Conservation (phyloP, 257 asterid genomes). For the Dorcoceras hygrometricum region DNA sequence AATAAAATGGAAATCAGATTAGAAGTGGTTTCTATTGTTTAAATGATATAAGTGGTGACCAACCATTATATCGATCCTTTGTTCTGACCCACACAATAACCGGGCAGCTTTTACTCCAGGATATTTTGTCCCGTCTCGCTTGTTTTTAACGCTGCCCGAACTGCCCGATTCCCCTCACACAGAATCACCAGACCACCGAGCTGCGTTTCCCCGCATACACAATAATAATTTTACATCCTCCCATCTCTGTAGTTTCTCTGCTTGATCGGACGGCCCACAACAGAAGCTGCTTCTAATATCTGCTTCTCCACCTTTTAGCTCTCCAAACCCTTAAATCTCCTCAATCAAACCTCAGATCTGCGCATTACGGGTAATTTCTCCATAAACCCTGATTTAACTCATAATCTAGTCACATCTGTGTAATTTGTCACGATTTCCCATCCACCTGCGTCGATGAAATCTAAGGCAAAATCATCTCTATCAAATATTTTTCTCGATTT, state of each 20-base stretch:
- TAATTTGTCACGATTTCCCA: background rate
- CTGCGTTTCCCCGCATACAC: constrained; percentile 21
- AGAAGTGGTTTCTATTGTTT: too few relatives aligned
- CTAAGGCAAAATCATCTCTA: too few relatives aligned
- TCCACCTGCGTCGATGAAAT: background rate
- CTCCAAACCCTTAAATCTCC: constrained; percentile 30
- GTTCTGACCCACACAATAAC: constrained; percentile 19
- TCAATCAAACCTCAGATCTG: constrained; percentile 22
- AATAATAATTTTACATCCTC: constrained; percentile 8
- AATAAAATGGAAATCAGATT: too few relatives aligned
- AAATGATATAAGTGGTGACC: too few relatives aligned
- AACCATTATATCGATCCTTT: too few relatives aligned
- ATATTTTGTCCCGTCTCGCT: constrained; percentile 19
- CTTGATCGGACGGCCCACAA: constrained; percentile 56
- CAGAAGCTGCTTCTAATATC: constrained; percentile 36
- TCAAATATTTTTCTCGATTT: background rate
- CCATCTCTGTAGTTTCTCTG: constrained; percentile 31
- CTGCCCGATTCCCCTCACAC: constrained; percentile 40
- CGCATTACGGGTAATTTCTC: background rate
- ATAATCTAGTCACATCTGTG: background rate
- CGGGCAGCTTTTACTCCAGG: constrained; percentile 30
- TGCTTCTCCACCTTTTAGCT: constrained; percentile 31
- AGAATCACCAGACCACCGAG: constrained; percentile 26
- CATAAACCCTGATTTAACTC: background rate
- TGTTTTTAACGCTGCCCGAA: constrained; percentile 39